Evolutionary conservation across 202 grass and related monocot species (phyloP).

Genomic region (Brachypodium distachyon): DNA sequence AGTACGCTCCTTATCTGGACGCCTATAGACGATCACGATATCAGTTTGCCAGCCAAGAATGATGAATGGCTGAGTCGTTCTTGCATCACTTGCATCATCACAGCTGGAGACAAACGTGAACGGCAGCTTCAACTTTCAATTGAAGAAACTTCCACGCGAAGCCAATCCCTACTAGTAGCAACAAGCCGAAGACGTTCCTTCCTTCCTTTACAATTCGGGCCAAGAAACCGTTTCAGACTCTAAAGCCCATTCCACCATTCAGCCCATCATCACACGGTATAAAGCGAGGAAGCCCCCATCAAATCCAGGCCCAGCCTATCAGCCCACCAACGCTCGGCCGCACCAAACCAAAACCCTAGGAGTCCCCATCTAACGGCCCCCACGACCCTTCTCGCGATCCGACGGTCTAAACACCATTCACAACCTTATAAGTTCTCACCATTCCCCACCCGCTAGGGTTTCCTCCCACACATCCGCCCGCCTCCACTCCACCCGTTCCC

Average conservation of each 20-base stretch:
- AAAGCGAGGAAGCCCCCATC: neutral
- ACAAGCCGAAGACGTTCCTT: no score
- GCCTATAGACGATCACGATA: no score
- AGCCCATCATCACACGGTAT: neutral
- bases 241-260: neutral
- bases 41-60: no score
- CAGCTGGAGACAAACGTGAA: no score
- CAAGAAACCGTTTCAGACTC: no score
- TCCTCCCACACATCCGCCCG: slow-evolving; percentile 5
- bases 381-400: neutral
- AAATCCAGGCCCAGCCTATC: neutral
- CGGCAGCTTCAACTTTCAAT: no score
- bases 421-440: neutral
- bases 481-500: neutral
- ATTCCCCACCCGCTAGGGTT: slow-evolving; percentile 10
- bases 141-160: no score
- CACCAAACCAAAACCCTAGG: slow-evolving; percentile 15
- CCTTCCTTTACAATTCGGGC: no score
- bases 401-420: neutral
- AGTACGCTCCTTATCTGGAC: no score
- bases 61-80: no score
- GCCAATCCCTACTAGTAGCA: no score
- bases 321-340: neutral
- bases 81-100: no score
- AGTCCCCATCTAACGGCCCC: neutral